A percentile compares a stretch with the other conserved stretches of the same genome.
Evolutionary conservation across 257 asterid genomes (phyloP).

Genomic region (Lycium barbarum): DNA sequence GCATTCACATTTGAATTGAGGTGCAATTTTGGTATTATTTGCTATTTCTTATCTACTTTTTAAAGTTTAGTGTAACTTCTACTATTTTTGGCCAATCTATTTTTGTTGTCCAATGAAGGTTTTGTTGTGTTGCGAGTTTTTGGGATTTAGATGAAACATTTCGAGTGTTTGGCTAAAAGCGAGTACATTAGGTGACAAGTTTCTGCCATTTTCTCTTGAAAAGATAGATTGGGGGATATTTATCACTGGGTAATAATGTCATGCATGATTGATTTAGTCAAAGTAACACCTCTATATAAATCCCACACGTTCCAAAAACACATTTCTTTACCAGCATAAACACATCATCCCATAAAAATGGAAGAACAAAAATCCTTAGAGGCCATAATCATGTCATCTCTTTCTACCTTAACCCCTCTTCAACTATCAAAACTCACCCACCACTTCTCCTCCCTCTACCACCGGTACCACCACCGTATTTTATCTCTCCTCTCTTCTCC

Average conservation of each 20-base stretch:
- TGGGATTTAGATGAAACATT: no score
- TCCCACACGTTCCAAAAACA: not conserved
- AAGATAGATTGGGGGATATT: no score
- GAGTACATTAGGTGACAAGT: no score
- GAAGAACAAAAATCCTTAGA: constrained; percentile 33
- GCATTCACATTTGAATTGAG: no score
- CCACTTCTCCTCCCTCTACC: constrained; percentile 70
- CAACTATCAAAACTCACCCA: constrained; percentile 61
- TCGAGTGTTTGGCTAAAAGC: no score
- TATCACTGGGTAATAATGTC: not conserved
- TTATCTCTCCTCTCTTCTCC: constrained; percentile 74
- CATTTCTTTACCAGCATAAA: not conserved
- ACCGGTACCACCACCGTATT: constrained; percentile 68
- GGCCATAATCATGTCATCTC: constrained; percentile 63
- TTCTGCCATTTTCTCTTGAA: no score
- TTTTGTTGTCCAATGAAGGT: no score
- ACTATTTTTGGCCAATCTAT: no score
- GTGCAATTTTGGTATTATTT: no score
- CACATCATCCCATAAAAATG: constrained; percentile 8
- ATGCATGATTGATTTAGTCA: not conserved
- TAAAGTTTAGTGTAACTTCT: no score
- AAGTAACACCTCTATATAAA: not conserved
- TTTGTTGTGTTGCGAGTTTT: no score
- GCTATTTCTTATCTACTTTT: no score
- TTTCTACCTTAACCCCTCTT: constrained; percentile 61